phyloP scores from a whole-genome alignment of 495 filamentous ascomycete genomes.

The Tuber umbilicatum region DNA sequence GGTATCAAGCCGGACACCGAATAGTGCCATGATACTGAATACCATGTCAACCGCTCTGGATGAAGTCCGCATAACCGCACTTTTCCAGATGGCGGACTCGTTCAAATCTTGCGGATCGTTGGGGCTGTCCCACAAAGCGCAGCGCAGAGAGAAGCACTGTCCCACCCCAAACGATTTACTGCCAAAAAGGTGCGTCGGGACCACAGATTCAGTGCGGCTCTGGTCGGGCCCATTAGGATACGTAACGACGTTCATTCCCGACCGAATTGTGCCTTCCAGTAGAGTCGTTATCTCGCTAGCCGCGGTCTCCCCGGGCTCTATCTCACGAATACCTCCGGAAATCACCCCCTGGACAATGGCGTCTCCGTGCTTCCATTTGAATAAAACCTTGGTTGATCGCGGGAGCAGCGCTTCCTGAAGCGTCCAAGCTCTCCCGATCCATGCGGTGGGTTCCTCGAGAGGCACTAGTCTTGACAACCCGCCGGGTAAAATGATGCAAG shows the following conservation, averaged over 20 bases:
- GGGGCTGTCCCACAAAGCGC: neutral
- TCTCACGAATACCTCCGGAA: neutral
- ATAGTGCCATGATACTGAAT: conserved; percentile 9
- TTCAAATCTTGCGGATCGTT: neutral
- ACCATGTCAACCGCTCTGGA: neutral
- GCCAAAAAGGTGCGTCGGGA: neutral
- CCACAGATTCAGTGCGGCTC: neutral
- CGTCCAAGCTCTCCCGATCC: conserved; percentile 4
- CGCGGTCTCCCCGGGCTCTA: neutral
- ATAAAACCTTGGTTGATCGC: neutral
- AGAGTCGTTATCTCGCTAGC: neutral
- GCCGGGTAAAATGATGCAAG: conserved; percentile 38
- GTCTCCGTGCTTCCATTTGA: neutral
- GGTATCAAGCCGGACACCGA: conserved; percentile 1
- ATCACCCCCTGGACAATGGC: neutral
- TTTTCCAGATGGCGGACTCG: conserved; percentile 2
- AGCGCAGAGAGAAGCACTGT: neutral
- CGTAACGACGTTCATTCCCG: neutral
- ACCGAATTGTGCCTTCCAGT: neutral
- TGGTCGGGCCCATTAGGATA: neutral
- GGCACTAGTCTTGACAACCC: neutral
- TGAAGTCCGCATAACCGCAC: neutral
- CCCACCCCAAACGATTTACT: neutral
- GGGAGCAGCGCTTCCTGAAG: conserved; percentile 7
- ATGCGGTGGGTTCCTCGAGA: neutral